phyloP scores from a whole-genome alignment of 1,139 yeast species.

The Geotrichum restrictum region DNA sequence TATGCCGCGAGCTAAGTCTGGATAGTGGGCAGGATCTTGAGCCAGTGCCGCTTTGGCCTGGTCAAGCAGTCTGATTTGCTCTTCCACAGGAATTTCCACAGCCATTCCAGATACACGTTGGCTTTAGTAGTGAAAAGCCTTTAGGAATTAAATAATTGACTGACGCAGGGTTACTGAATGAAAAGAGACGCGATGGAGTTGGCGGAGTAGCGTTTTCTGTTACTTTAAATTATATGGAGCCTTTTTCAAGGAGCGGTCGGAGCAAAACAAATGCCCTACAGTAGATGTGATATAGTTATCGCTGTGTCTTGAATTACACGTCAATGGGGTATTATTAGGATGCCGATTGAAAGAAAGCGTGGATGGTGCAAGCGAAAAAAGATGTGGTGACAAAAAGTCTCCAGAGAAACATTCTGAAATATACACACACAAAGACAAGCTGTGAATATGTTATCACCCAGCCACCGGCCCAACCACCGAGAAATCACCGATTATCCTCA shows the following conservation, averaged over 20 bases:
- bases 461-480: no score
- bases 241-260: background rate
- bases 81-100: conserved; percentile 26
- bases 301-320: no score
- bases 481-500: no score
- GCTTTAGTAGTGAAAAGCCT: background rate
- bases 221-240: background rate
- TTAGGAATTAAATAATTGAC: background rate
- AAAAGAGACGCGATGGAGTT: background rate
- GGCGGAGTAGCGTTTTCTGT: background rate
- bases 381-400: conserved; percentile 1
- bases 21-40: conserved; percentile 38
- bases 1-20: conserved; percentile 39
- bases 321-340: no score
- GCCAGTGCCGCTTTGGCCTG: conserved; percentile 38
- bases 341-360: no score
- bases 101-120: conserved; percentile 8
- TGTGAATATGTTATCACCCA: background rate
- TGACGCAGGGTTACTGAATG: background rate
- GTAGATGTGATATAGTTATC: no score
- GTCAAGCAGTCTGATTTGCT: conserved; percentile 38
- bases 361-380: background rate
- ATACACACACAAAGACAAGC: no score
- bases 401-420: background rate
- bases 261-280: background rate